Percentiles rank a stretch among this genome's conserved stretches.
Evolutionary conservation across 2,329 filamentous ascomycete genomes (phyloP).

Genomic region (Ophiostoma ips): DNA sequence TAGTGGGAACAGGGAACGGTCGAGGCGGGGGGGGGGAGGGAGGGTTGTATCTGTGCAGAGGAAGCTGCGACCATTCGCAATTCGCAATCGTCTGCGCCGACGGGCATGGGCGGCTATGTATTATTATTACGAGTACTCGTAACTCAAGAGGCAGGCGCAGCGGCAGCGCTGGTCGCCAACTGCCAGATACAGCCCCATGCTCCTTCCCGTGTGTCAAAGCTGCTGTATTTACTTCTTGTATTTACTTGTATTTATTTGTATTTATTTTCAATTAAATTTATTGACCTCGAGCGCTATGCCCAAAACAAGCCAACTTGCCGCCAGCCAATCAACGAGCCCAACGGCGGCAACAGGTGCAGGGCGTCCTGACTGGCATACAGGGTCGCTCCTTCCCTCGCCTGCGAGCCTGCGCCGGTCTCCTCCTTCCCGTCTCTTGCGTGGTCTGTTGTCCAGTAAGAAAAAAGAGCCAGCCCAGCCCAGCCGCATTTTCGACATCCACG

Average conservation of each 20-base stretch:
- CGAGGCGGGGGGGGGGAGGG: too few species aligned
- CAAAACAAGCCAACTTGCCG: not conserved
- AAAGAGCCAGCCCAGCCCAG: slow-evolving; percentile 9
- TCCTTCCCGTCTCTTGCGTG: slow-evolving; percentile 1
- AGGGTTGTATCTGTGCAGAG: too few species aligned
- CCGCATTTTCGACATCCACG: slow-evolving; percentile 13
- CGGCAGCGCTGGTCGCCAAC: too few species aligned
- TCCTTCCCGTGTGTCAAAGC: too few species aligned
- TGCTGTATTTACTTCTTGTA: not conserved
- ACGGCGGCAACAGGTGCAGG: not conserved
- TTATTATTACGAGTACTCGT: too few species aligned
- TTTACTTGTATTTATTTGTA: not conserved
- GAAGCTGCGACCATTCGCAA: not conserved
- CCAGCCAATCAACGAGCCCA: slow-evolving; percentile 9
- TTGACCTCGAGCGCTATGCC: slow-evolving; percentile 7
- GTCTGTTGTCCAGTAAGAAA: slow-evolving; percentile 10
- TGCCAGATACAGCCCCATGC: too few species aligned
- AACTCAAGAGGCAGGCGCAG: not conserved
- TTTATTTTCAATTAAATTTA: not conserved
- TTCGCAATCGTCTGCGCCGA: too few species aligned
- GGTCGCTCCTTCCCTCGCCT: not conserved
- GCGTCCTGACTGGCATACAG: not conserved
- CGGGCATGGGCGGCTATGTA: not conserved
- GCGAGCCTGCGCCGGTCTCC: not conserved
- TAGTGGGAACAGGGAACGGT: not conserved